phyloP scores from a whole-genome alignment of 192 early-diverging fungal genomes.

The Piromyces sp. region DNA sequence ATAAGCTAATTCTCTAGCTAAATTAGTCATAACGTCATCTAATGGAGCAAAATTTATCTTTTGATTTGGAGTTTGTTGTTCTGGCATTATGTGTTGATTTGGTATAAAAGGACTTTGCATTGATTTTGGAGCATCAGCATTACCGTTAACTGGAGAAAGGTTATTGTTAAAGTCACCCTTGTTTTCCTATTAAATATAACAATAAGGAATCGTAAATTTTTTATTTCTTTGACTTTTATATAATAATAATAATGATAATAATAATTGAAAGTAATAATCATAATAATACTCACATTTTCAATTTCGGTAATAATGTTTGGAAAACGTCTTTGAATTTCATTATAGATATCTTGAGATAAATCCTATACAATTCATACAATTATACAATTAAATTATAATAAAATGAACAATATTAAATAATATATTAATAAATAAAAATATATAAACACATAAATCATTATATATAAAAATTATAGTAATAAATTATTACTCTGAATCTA shows the following conservation, averaged over 20 bases:
- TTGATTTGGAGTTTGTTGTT: not conserved
- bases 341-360: slow-evolving; percentile 74
- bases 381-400: no score
- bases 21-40: not conserved
- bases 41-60: not conserved
- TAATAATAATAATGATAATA: no score
- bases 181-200: no score
- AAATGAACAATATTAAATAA: no score
- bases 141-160: not conserved
- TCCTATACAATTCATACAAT: no score
- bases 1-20: not conserved
- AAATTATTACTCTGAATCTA: slow-evolving; percentile 38
- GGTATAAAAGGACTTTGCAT: not conserved
- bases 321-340: slow-evolving; percentile 47
- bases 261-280: no score
- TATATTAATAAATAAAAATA: no score
- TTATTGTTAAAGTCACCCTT: no score
- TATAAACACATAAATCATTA: no score
- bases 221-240: no score
- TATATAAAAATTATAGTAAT: no score
- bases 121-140: not conserved
- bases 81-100: not conserved
- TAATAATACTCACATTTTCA: not conserved
- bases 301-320: slow-evolving; percentile 16
- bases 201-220: no score